These are phyloP conservation scores for Jatropha podagrica DNA, from an alignment of 441 rosid genomes.

Conservation along the genomic window DNA sequence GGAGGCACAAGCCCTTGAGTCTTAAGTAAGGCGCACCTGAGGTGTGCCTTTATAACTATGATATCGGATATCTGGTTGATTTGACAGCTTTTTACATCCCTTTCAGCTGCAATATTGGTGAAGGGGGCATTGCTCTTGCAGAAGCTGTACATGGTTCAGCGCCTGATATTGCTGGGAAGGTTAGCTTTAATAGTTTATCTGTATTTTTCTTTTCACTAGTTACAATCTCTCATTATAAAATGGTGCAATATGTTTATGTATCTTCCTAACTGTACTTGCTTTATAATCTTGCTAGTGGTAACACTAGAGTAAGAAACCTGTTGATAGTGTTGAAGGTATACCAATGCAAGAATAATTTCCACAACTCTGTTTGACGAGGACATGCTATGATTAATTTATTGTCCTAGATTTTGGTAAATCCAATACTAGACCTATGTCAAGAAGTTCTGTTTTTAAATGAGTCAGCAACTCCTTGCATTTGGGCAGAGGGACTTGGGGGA, in stretches of 20 bases:
- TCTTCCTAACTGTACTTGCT: not conserved
- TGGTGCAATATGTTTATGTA: not conserved
- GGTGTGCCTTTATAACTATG: too few relatives aligned
- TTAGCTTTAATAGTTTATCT: conserved; percentile 35
- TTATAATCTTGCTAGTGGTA: not conserved
- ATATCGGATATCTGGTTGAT: not conserved
- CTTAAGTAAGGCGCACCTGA: too few relatives aligned
- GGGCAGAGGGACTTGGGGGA: too few relatives aligned
- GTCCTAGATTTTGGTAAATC: not conserved
- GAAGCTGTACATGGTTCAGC: conserved; percentile 99
- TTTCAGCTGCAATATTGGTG: conserved; percentile 94
- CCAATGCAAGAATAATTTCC: not conserved
- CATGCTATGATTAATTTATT: not conserved
- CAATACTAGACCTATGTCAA: not conserved
- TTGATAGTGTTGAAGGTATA: not conserved
- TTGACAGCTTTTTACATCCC: conserved; percentile 24
- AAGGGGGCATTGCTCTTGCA: conserved; percentile 95
- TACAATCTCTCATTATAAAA: not conserved
- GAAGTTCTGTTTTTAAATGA: not conserved
- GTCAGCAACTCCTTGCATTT: not conserved
- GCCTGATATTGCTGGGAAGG: conserved; percentile 99
- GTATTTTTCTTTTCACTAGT: conserved; percentile 4
- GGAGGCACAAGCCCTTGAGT: too few relatives aligned
- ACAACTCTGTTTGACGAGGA: not conserved
- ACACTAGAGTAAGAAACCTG: not conserved